These are phyloP conservation scores for Solanum phureja DNA, from an alignment of 257 asterid genomes.

Conservation along the genomic window DNA sequence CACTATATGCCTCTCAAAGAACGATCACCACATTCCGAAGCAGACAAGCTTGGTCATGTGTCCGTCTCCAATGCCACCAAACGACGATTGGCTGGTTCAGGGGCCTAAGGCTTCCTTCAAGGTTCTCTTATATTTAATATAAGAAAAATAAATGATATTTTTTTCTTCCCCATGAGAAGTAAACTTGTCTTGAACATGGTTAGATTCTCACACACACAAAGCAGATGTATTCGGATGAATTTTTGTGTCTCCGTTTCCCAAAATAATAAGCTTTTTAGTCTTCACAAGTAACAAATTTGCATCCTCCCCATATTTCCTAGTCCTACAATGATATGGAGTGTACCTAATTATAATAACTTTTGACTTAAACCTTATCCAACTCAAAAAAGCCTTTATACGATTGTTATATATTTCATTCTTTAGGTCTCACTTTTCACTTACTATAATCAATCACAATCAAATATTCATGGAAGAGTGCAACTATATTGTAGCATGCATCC, in stretches of 20 bases:
- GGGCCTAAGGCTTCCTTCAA: conserved; percentile 26
- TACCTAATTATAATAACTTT: not conserved
- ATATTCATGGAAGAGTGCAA: not conserved
- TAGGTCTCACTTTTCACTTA: not conserved
- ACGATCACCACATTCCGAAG: conserved; percentile 33
- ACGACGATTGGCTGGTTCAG: conserved; percentile 86
- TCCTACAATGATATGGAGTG: not conserved
- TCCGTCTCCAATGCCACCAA: conserved; percentile 81
- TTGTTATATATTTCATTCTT: not conserved
- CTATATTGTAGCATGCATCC: not conserved
- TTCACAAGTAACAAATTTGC: not conserved
- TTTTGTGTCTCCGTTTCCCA: not conserved
- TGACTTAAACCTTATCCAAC: not conserved
- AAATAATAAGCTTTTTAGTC: not conserved
- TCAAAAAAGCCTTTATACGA: not conserved
- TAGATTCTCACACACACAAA: not conserved
- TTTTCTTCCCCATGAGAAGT: not conserved
- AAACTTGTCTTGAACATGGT: not conserved
- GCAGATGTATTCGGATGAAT: not conserved
- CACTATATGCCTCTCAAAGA: conserved; percentile 65
- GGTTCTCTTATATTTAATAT: not conserved
- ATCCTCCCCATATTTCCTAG: not conserved
- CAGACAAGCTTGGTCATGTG: conserved; percentile 73
- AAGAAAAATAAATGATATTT: not conserved
- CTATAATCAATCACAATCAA: not conserved